Evolutionary conservation across 192 early-diverging fungal species (phyloP).

Genomic region (Oehlia diaphana): DNA sequence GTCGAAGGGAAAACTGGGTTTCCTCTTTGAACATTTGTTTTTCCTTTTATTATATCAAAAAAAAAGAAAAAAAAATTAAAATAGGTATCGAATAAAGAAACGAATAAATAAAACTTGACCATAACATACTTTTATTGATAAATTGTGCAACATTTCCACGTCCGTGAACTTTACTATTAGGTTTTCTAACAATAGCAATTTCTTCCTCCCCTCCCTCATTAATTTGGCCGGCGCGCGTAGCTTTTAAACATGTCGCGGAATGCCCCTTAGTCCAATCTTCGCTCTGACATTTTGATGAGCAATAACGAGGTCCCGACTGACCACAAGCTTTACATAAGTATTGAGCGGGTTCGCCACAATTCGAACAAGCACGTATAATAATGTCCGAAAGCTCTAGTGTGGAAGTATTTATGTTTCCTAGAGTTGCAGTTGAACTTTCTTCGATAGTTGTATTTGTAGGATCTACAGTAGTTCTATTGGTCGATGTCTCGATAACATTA

Average conservation of each 20-base stretch:
- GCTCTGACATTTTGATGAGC: neutral
- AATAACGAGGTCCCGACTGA: neutral
- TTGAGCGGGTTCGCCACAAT: neutral
- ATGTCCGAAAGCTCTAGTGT: neutral
- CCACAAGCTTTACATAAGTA: conserved; percentile 1
- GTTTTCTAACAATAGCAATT: neutral
- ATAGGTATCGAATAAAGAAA: neutral
- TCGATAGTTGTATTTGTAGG: neutral
- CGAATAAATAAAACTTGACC: neutral
- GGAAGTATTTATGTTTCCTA: neutral
- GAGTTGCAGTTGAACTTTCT: neutral
- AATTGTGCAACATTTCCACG: conserved; percentile 6
- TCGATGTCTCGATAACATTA: neutral
- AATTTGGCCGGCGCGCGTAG: neutral
- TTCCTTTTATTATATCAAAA: no score
- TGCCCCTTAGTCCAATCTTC: neutral
- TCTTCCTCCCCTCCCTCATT: neutral
- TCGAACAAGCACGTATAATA: neutral
- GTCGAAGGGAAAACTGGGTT: neutral
- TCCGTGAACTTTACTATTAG: neutral
- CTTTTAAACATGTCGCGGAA: neutral
- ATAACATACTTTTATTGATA: neutral
- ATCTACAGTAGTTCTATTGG: neutral
- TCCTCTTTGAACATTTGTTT: neutral
- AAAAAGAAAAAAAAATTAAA: neutral